phyloP scores from a whole-genome alignment of 495 filamentous ascomycete genomes.

The Xylaria sp. region DNA sequence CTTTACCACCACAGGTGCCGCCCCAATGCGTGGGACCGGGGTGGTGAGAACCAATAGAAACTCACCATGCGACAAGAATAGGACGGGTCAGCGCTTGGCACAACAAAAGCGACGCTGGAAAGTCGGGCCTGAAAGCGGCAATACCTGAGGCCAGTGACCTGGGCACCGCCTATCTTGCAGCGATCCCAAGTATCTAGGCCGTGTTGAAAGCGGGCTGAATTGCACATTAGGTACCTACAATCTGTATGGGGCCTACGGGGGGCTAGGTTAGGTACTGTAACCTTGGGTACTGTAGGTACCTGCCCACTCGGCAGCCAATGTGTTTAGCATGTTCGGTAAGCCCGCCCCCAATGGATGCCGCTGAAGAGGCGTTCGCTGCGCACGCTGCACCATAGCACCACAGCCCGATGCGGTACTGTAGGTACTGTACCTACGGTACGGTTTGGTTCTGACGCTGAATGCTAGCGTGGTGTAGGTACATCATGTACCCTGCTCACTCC shows the following conservation, averaged over 20 bases:
- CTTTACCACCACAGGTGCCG: slow-evolving; percentile 20
- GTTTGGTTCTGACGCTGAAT: not conserved
- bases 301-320: not conserved
- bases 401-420: not conserved
- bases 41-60: slow-evolving; percentile 21
- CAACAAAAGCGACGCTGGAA: slow-evolving; percentile 22
- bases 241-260: not conserved
- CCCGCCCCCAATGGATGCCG: slow-evolving; percentile 9
- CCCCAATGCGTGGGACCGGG: slow-evolving; percentile 19
- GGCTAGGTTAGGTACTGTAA: not conserved
- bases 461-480: not conserved
- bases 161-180: slow-evolving; percentile 11
- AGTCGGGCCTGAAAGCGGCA: slow-evolving; percentile 20
- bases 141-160: not conserved
- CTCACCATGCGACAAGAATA: slow-evolving; percentile 15
- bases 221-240: not conserved
- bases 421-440: not conserved
- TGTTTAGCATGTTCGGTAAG: slow-evolving; percentile 11
- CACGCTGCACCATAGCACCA: not conserved
- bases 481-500: slow-evolving; percentile 17
- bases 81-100: slow-evolving; percentile 18
- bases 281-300: not conserved
- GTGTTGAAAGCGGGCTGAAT: slow-evolving; percentile 4
- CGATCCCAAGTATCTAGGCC: slow-evolving; percentile 1
- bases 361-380: not conserved